Evolutionary conservation across 2,329 filamentous ascomycete species (phyloP), one percentile per base, ranked within the genome.

Genomic region (Neoscytalidium dimidiatum): DNA sequence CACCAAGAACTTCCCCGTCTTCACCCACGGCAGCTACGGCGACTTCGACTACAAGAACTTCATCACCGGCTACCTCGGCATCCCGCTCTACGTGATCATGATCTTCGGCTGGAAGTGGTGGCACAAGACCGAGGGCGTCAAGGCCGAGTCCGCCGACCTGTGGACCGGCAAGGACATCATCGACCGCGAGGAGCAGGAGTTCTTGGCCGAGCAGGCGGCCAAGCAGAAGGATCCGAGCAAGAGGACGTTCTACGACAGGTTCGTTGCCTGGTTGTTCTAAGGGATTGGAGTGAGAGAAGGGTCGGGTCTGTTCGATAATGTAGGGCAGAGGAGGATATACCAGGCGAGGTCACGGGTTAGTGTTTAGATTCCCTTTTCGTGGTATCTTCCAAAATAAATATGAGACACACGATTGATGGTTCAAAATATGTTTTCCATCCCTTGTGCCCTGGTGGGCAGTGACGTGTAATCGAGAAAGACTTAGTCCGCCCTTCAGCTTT

Each of bases 1-100:
- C 60, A 94, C 92, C 73, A 96, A 95, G 85, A 94, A 92, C 82
- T 95, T 88, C 78, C 83, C 86, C 64, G 88, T 90, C 66, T 95
- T 95, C 77, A 82, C 86, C 2, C 31, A 77, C 75, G 66, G 76
- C 71, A 6, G 79, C 68, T 90, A 90, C 81, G 88, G 90, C 81
- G 88, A 85, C 71, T 93, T 94, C 78, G 70, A 80, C 69, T 90
- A 90, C 82, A 88, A 90, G 81, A 88, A 85, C 71, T 93, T 94
- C 78, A 86, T 94, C 75, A 92, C 89, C 0, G 89, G 89, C 28
- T 93, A 93, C 75, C 80, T 90, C 7, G 91, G 90, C 58, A 92
- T 94, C 69, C 91, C 91, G 1, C 77, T 94, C 23, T 94, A 92
- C 76, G 76, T 93, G 19, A 80, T 84, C 26, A 82, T 91, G 74